Base-by-base conservation (phyloP, 2,329 filamentous ascomycete genomes). In the Metarhizium anisopliae region DNA sequence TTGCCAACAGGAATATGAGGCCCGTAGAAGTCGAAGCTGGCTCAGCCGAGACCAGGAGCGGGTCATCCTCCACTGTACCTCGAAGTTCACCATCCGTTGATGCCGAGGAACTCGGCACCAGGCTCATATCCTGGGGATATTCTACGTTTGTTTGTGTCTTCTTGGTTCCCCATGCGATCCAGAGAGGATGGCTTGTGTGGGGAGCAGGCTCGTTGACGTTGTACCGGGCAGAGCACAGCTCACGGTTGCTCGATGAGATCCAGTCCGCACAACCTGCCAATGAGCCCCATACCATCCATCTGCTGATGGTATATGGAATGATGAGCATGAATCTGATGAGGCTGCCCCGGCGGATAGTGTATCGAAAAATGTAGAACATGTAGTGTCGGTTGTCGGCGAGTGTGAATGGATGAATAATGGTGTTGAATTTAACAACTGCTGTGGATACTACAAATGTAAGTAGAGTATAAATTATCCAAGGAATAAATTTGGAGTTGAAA, bases 301-400 rank as follows among this genome's bases (percentile, higher is more conserved):
- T 85, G 63, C 83, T 86, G 16, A 83, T 11, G 2, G 87, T 79
- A 70, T 99, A 97, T 1, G 86, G 73, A 0, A 85, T 77, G 0
- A 86, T 80, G 1, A 88, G 84, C 0, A 79, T 70, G 63, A 90
- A 91, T 40, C 85, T 85, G 53, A 90, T 71, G 18, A 75, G 71
- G 1, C 77, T 74, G 47, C 89, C 81, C 6, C 78, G 79, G 2
- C 87, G 80, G 42, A 97, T 85, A 6, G 87, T 85, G 64, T 91
- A 84, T 1, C 91, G 85, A 76, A 99, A 99, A 58, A 95, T 77
- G 73, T 99, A 99, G 71, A 99, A 99, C 69, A 95, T 87, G 74
- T 96, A 99, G 70, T 99, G 94, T 2, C 94, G 80, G 70, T 99
- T 99, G 70, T 99, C 94, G 38, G 94, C 94, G 1, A 97, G 80